These are phyloP conservation scores for Trypanosomatidae sp. DNA, from an alignment of 208 protist genomes.

Conservation along the genomic window DNA sequence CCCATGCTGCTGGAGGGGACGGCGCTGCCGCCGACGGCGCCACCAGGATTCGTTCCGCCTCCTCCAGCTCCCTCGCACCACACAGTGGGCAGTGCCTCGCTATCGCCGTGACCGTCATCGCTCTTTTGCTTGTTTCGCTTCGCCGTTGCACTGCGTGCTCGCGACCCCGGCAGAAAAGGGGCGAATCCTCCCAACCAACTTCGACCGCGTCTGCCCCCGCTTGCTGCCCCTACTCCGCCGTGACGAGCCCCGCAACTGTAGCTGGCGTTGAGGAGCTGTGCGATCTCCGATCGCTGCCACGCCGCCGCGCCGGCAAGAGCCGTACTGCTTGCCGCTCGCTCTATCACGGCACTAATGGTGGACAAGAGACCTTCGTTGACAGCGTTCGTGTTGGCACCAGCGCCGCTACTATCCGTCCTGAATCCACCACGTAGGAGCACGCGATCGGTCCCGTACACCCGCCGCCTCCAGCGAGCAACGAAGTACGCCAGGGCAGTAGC, in stretches of 20 bases:
- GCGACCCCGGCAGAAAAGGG: slow-evolving; percentile 3
- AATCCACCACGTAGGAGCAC: not conserved
- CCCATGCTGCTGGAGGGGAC: slow-evolving; percentile 17
- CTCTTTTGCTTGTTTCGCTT: not conserved
- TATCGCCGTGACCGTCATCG: not conserved
- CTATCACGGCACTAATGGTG: slow-evolving; percentile 20
- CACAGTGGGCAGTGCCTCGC: not conserved
- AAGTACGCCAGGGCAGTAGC: slow-evolving; percentile 18
- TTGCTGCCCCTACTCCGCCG: slow-evolving; percentile 1
- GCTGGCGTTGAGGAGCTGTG: slow-evolving; percentile 4
- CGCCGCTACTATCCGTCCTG: not conserved
- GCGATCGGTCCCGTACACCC: slow-evolving; percentile 13
- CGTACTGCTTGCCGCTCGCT: slow-evolving; percentile 16
- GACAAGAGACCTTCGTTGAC: slow-evolving; percentile 15
- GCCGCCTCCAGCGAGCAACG: slow-evolving; percentile 17
- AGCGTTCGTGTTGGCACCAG: not conserved
- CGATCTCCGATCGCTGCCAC: slow-evolving; percentile 6
- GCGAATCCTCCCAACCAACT: slow-evolving; percentile 4
- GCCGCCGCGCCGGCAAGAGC: slow-evolving; percentile 17
- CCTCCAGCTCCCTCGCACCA: not conserved
- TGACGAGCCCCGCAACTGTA: not conserved
- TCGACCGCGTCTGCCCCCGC: not conserved
- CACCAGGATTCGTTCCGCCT: not conserved
- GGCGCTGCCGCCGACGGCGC: slow-evolving; percentile 1
- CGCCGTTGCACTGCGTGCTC: slow-evolving; percentile 2